A percentile compares a stretch with the other conserved stretches of the same genome.
These are phyloP conservation scores for Suhomyces sp. DNA, from an alignment of 805 yeast genomes.

Conservation along the genomic window DNA sequence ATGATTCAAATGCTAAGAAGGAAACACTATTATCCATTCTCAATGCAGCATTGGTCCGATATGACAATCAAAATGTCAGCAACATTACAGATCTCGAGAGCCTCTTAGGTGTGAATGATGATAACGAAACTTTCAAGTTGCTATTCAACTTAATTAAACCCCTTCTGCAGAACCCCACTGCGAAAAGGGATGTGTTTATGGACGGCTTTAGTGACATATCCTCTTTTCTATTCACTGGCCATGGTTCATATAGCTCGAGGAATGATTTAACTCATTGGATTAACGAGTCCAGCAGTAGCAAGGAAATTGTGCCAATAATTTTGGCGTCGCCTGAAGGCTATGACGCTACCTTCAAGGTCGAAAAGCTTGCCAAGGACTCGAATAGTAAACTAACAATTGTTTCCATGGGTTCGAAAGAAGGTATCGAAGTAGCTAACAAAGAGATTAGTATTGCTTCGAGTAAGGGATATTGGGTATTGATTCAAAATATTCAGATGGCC, in stretches of 20 bases:
- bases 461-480: slow-evolving; percentile 65
- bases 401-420: slow-evolving; percentile 76
- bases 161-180: not conserved
- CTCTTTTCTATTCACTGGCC: slow-evolving; percentile 24
- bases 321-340: slow-evolving; percentile 58
- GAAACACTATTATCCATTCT: slow-evolving; percentile 2
- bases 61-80: slow-evolving; percentile 1
- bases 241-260: slow-evolving; percentile 27
- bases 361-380: slow-evolving; percentile 35
- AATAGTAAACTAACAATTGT: slow-evolving; percentile 38
- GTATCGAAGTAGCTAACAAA: slow-evolving; percentile 52
- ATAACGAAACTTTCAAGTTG: slow-evolving; percentile 16
- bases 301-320: slow-evolving; percentile 38
- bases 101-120: slow-evolving; percentile 11
- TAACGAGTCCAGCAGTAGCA: slow-evolving; percentile 8
- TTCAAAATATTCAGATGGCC: slow-evolving; percentile 81
- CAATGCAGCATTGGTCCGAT: slow-evolving; percentile 8
- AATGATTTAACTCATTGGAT: slow-evolving; percentile 33
- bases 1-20: not conserved
- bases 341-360: slow-evolving; percentile 63
- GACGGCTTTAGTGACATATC: slow-evolving; percentile 16
- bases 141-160: slow-evolving; percentile 13
- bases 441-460: slow-evolving; percentile 46
- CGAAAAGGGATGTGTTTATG: slow-evolving; percentile 11
- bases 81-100: slow-evolving; percentile 6